Conservation (phyloP, 176 grass and related monocot genomes). For the Puccinellia tenuiflora region DNA sequence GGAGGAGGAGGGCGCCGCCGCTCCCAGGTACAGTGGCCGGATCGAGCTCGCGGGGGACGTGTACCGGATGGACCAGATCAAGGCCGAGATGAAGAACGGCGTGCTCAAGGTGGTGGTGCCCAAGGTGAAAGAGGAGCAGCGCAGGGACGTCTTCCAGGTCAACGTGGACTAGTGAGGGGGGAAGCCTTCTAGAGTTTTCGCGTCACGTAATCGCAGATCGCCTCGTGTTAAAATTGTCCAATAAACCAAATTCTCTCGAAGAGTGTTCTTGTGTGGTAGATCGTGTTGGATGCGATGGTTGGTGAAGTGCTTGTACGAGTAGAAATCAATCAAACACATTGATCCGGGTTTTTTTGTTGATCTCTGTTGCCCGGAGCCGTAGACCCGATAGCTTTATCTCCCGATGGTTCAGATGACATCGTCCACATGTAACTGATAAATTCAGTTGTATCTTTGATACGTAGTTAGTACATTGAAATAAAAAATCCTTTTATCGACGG, state of each 20-base stretch:
- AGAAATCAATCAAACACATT: not conserved
- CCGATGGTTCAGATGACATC: no score
- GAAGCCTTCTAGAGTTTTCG: no score
- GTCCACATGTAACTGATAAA: no score
- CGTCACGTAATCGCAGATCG: not conserved
- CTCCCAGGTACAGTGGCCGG: slow-evolving; percentile 45
- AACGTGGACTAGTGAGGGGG: slow-evolving; percentile 39
- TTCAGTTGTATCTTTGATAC: no score
- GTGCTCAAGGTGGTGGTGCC: slow-evolving; percentile 84
- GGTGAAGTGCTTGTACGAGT: not conserved
- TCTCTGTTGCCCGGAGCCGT: no score
- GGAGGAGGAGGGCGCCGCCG: slow-evolving; percentile 5
- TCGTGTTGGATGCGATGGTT: not conserved
- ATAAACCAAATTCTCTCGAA: not conserved
- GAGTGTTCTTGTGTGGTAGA: not conserved
- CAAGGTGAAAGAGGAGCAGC: slow-evolving; percentile 67
- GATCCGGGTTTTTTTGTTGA: not conserved
- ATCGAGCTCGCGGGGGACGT: slow-evolving; percentile 58
- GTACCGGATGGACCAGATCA: slow-evolving; percentile 77
- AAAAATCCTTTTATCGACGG: no score
- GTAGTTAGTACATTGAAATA: no score
- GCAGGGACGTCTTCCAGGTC: slow-evolving; percentile 71
- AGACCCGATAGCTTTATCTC: no score
- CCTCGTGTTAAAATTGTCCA: not conserved
- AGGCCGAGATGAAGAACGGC: slow-evolving; percentile 95